Evolutionary conservation across 1,284 basidiomycete genomes (phyloP).

Genomic region (Puccinia coronata): DNA sequence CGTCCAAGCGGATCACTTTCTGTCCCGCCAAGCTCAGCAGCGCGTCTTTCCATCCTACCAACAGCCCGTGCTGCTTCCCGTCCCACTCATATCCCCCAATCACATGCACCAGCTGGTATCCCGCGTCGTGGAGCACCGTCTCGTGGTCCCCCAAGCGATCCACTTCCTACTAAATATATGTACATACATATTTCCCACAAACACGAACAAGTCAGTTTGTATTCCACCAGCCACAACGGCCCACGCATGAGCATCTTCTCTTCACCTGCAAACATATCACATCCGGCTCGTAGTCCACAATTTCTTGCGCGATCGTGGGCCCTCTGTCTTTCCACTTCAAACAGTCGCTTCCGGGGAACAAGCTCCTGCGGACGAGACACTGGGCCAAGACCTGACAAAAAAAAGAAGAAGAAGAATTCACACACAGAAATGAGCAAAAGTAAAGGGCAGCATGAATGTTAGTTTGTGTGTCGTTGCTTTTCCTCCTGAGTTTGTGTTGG

Average conservation of each 20-base stretch:
- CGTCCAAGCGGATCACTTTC: constrained; percentile 26
- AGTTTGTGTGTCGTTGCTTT: too few species aligned
- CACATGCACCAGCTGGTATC: constrained; percentile 27
- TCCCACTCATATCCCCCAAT: constrained; percentile 46
- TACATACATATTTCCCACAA: too few species aligned
- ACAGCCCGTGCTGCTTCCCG: constrained; percentile 47
- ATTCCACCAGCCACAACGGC: not conserved
- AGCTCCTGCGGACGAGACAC: constrained; percentile 38
- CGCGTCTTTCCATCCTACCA: constrained; percentile 36
- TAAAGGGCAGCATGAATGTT: too few species aligned
- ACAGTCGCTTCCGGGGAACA: constrained; percentile 48
- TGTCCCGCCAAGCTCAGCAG: not conserved
- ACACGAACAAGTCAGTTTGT: not conserved
- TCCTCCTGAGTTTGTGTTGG: too few species aligned
- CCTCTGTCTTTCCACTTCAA: constrained; percentile 48
- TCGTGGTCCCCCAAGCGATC: constrained; percentile 29
- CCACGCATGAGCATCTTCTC: not conserved
- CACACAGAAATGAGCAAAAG: too few species aligned
- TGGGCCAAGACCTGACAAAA: constrained; percentile 36
- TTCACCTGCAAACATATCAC: constrained; percentile 41
- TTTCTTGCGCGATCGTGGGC: constrained; percentile 37
- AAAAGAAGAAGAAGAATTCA: too few species aligned
- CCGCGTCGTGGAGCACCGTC: constrained; percentile 6
- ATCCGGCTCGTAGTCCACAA: constrained; percentile 39
- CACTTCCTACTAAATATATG: constrained; percentile 46